phyloP scores from a whole-genome alignment of 2,329 filamentous ascomycete species.

The Allantophomopsis lycopodina region DNA sequence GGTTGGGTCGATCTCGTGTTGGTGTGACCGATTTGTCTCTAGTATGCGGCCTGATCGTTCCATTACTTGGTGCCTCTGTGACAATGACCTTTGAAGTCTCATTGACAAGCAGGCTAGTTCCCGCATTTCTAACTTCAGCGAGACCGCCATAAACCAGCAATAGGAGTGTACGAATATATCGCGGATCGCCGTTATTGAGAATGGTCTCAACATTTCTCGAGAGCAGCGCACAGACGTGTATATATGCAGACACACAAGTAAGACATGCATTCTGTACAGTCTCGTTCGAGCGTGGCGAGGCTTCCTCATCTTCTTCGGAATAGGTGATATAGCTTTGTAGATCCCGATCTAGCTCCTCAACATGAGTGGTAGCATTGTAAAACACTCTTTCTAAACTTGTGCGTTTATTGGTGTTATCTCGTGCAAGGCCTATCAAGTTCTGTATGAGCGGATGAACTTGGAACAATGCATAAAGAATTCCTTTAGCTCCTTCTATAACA shows the following conservation, averaged over 20 bases:
- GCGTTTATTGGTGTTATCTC: slow-evolving; percentile 43
- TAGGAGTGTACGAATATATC: slow-evolving; percentile 51
- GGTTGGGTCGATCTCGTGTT: slow-evolving; percentile 31
- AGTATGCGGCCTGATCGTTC: slow-evolving; percentile 35
- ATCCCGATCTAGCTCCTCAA: slow-evolving; percentile 51
- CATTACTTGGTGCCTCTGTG: slow-evolving; percentile 7
- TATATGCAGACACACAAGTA: slow-evolving; percentile 50
- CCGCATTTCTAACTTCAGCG: slow-evolving; percentile 41
- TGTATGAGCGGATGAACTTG: slow-evolving; percentile 57
- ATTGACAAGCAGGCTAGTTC: slow-evolving; percentile 10
- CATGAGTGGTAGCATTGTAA: slow-evolving; percentile 53
- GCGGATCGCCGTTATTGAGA: slow-evolving; percentile 49
- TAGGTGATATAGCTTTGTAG: slow-evolving; percentile 45
- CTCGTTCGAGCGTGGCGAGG: slow-evolving; percentile 40
- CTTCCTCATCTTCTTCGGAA: slow-evolving; percentile 32
- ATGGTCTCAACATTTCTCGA: slow-evolving; percentile 49
- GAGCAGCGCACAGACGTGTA: slow-evolving; percentile 48
- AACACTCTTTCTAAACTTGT: slow-evolving; percentile 54
- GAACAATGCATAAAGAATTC: slow-evolving; percentile 52
- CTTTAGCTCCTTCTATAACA: slow-evolving; percentile 50
- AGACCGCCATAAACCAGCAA: slow-evolving; percentile 53
- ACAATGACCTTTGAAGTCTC: neutral
- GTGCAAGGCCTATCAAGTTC: slow-evolving; percentile 46
- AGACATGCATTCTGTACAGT: slow-evolving; percentile 49
- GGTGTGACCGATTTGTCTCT: slow-evolving; percentile 39